Conservation (phyloP, 2,329 filamentous ascomycete genomes). For the Westerdykella ornata region DNA sequence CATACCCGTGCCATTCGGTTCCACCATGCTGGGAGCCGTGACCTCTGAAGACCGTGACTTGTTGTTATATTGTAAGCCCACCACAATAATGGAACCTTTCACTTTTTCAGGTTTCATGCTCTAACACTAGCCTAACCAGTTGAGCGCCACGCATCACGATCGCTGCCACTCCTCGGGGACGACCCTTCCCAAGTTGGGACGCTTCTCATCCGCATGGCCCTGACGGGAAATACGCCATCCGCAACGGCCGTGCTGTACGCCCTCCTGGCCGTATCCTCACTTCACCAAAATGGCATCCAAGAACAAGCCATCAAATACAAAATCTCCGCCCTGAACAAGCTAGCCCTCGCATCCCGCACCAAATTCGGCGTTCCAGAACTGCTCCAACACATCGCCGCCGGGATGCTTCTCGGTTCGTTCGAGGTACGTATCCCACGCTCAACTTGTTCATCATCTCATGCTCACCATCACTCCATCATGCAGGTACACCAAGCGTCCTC, state of each 20-base stretch:
- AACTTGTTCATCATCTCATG: not conserved
- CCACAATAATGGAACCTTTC: conserved; percentile 1
- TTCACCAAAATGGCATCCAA: conserved; percentile 11
- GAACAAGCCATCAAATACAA: conserved; percentile 9
- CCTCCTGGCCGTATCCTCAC: conserved; percentile 9
- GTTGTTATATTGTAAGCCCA: conserved; percentile 6
- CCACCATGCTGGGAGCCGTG: conserved; percentile 1
- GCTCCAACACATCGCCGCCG: conserved; percentile 9
- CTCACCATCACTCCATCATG: not conserved
- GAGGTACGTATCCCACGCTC: conserved; percentile 4
- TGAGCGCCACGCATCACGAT: conserved; percentile 1
- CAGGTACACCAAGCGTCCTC: conserved; percentile 9
- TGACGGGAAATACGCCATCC: conserved; percentile 3
- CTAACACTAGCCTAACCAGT: conserved; percentile 2
- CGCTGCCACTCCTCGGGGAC: conserved; percentile 6
- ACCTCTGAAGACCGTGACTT: conserved; percentile 1
- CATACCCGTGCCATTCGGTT: conserved; percentile 4
- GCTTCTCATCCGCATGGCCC: conserved; percentile 6
- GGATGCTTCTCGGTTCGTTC: conserved; percentile 13
- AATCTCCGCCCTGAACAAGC: conserved; percentile 7
- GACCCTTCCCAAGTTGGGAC: conserved; percentile 1
- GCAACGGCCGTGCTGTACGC: conserved; percentile 7
- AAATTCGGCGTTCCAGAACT: conserved; percentile 3
- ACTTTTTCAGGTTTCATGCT: not conserved
- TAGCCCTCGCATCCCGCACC: conserved; percentile 1